Conservation (phyloP, 2,329 filamentous ascomycete genomes). For the Thielaviopsis populi region DNA sequence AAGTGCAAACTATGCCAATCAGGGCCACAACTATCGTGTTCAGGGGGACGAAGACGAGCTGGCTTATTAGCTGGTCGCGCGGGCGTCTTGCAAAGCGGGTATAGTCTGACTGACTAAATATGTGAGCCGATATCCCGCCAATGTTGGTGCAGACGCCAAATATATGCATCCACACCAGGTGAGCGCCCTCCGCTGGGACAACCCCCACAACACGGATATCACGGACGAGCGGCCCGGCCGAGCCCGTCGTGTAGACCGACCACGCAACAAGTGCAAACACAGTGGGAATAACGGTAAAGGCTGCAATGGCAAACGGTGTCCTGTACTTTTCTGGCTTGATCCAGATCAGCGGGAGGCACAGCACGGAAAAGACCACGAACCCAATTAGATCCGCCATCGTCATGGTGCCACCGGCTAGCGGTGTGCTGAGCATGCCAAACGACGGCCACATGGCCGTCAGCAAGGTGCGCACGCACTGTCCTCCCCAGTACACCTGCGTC, state of each 20-base stretch:
- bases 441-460: conserved; percentile 32
- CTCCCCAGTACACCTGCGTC: conserved; percentile 26
- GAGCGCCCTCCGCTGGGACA: conserved; percentile 16
- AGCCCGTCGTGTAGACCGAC: conserved; percentile 30
- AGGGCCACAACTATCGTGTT: conserved; percentile 21
- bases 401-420: conserved; percentile 21
- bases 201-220: conserved; percentile 20
- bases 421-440: conserved; percentile 30
- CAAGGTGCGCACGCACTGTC: conserved; percentile 25
- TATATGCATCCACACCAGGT: conserved; percentile 22
- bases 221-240: conserved; percentile 28
- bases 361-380: conserved; percentile 26
- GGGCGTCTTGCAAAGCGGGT: conserved; percentile 21
- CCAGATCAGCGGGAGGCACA: conserved; percentile 34
- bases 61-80: conserved; percentile 22
- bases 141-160: conserved; percentile 23
- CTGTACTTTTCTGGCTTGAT: conserved; percentile 34
- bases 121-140: conserved; percentile 21
- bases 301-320: conserved; percentile 29
- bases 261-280: conserved; percentile 32
- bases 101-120: conserved; percentile 23
- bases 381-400: conserved; percentile 29
- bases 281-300: conserved; percentile 28
- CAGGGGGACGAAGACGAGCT: conserved; percentile 30
- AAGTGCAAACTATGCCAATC: conserved; percentile 28